Evolutionary conservation across 305 asterid species (phyloP).

Genomic region (Fraxinus nigra): DNA sequence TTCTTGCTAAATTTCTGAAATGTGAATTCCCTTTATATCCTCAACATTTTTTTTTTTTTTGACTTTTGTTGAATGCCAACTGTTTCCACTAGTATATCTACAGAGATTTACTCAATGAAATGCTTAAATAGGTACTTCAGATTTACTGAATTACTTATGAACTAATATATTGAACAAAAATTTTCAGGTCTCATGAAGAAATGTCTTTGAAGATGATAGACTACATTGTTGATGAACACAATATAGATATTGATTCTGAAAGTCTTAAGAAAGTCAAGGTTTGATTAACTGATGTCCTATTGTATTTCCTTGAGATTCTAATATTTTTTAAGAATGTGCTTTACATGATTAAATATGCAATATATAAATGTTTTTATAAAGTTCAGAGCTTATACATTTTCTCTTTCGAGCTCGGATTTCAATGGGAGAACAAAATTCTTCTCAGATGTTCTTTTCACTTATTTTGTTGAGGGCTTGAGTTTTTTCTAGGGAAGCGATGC

Average conservation of each 20-base stretch:
- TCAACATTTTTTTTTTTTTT: not conserved
- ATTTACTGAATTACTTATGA: conserved; percentile 21
- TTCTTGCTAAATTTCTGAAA: not conserved
- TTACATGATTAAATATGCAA: conserved; percentile 1
- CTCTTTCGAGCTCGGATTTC: conserved; percentile 18
- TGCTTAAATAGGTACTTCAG: conserved; percentile 1
- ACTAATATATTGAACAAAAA: conserved; percentile 21
- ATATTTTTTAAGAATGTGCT: conserved; percentile 4
- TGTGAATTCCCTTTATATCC: not conserved
- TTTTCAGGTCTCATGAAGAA: conserved; percentile 88
- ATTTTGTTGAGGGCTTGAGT: conserved; percentile 3
- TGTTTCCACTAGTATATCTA: conserved; percentile 7
- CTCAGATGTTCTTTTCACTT: not conserved
- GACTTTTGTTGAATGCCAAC: conserved; percentile 3
- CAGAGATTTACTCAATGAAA: conserved; percentile 1
- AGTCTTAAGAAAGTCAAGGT: conserved; percentile 73
- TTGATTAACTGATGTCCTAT: conserved; percentile 22
- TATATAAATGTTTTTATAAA: not conserved
- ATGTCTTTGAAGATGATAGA: conserved; percentile 87
- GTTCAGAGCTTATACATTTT: conserved; percentile 8
- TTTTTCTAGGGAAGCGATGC: not conserved
- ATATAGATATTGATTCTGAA: conserved; percentile 65
- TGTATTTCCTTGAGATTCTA: conserved; percentile 5
- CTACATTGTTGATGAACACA: conserved; percentile 71
- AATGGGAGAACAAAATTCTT: conserved; percentile 2